These are phyloP conservation scores for Coelastrella sp. DNA, from an alignment of 139 green algal genomes.

Conservation along the genomic window DNA sequence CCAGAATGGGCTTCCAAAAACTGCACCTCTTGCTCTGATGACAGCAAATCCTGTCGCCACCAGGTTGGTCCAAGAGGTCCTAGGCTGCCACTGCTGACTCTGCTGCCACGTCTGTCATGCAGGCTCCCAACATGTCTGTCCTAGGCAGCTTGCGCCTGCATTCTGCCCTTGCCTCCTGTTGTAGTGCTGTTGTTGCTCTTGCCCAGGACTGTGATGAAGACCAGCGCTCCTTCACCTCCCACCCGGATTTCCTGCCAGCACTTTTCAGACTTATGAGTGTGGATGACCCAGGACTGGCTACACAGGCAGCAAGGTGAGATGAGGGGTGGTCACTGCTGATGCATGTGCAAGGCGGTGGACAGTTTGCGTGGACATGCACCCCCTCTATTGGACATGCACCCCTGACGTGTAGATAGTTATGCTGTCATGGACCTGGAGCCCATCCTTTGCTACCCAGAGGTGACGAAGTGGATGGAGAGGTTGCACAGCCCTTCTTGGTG, in stretches of 20 bases:
- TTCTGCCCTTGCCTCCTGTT: slow-evolving; percentile 46
- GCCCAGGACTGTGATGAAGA: slow-evolving; percentile 54
- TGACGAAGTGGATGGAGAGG: no score
- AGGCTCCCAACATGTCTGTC: slow-evolving; percentile 5
- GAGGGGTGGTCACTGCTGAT: neutral
- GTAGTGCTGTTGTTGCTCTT: slow-evolving; percentile 43
- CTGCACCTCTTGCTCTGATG: no score
- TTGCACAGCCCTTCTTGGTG: neutral
- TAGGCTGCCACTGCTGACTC: neutral
- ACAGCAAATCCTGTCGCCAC: no score
- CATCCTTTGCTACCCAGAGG: no score
- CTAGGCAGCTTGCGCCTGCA: slow-evolving; percentile 34
- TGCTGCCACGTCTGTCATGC: neutral
- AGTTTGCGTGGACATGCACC: no score
- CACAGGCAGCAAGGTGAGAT: slow-evolving; percentile 12
- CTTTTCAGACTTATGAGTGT: slow-evolving; percentile 54
- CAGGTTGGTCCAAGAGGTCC: no score
- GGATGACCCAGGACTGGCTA: neutral
- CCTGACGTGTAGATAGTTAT: neutral
- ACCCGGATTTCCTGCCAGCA: slow-evolving; percentile 47
- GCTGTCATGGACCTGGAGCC: neutral
- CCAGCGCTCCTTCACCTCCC: slow-evolving; percentile 36
- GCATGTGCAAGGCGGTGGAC: no score
- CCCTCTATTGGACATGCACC: neutral
- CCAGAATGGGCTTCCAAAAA: no score